Percentiles rank a stretch among this genome's conserved stretches.
These are phyloP conservation scores for Cokeromyces recurvatus DNA, from an alignment of 371 early-diverging fungal genomes.

Conservation along the genomic window DNA sequence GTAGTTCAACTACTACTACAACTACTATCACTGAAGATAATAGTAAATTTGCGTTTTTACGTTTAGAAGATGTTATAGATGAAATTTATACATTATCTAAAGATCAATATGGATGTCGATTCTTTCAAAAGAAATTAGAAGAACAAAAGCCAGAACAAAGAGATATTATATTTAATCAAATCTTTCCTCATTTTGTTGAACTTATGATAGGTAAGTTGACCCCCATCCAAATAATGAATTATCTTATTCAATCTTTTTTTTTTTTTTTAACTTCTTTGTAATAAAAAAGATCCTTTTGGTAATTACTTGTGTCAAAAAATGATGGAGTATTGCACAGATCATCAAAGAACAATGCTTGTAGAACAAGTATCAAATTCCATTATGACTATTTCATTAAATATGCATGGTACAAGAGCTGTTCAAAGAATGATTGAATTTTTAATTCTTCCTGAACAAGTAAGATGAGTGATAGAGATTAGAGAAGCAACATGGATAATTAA, in stretches of 20 bases:
- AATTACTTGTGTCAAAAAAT: slow-evolving; percentile 91
- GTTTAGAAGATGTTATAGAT: slow-evolving; percentile 66
- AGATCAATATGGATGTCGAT: slow-evolving; percentile 90
- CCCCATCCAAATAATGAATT: too few species aligned
- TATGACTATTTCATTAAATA: slow-evolving; percentile 81
- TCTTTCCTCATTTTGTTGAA: slow-evolving; percentile 71
- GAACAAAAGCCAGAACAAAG: slow-evolving; percentile 62
- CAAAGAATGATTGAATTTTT: slow-evolving; percentile 92
- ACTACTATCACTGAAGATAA: slow-evolving; percentile 33
- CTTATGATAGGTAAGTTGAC: slow-evolving; percentile 82
- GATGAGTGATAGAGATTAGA: too few species aligned
- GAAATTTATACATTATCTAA: slow-evolving; percentile 77
- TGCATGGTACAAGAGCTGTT: slow-evolving; percentile 96
- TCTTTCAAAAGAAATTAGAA: slow-evolving; percentile 81
- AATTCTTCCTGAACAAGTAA: slow-evolving; percentile 55
- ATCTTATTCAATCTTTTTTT: slow-evolving; percentile 1
- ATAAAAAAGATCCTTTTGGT: slow-evolving; percentile 76
- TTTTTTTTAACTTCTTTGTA: background rate
- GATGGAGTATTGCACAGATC: slow-evolving; percentile 74
- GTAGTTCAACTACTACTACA: background rate
- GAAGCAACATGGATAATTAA: too few species aligned
- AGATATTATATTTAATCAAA: slow-evolving; percentile 68
- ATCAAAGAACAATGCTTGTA: slow-evolving; percentile 71
- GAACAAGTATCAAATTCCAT: slow-evolving; percentile 70
- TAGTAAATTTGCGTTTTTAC: slow-evolving; percentile 58